A percentile compares a stretch with the other conserved stretches of the same genome.
Evolutionary conservation across 2,329 filamentous ascomycete species (phyloP).

Genomic region (Cercospora janseana): DNA sequence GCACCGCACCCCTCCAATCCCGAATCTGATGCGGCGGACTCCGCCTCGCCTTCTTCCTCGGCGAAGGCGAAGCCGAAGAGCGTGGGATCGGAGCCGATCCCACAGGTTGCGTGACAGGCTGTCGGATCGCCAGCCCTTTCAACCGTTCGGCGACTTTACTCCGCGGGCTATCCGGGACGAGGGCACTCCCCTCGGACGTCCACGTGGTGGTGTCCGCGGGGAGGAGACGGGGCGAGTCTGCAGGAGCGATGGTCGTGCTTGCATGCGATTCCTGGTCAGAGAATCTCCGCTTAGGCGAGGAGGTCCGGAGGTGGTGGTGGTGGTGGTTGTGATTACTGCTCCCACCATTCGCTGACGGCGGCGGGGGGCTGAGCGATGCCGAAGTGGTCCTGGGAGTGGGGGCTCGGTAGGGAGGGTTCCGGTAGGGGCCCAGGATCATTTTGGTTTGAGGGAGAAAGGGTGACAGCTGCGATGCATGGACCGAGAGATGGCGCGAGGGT

Average conservation of each 20-base stretch:
- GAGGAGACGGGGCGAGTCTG: conserved; percentile 1
- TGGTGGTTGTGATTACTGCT: too few species aligned
- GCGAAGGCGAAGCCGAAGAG: conserved; percentile 14
- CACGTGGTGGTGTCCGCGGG: conserved; percentile 17
- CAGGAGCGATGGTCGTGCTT: neutral
- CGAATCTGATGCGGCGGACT: conserved; percentile 9
- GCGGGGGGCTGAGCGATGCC: conserved; percentile 20
- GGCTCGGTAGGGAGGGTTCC: conserved; percentile 30
- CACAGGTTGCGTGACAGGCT: neutral
- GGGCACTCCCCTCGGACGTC: neutral
- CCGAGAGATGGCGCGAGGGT: neutral
- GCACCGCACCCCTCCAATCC: conserved; percentile 6
- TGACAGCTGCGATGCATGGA: neutral
- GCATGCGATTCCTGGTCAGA: neutral
- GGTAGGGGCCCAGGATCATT: conserved; percentile 25
- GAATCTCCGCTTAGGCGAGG: conserved; percentile 30
- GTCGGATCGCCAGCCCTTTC: conserved; percentile 25
- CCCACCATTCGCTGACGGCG: too few species aligned
- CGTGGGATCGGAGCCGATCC: neutral
- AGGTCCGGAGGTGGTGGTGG: conserved; percentile 1
- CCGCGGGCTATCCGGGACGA: conserved; percentile 31
- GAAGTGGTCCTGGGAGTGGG: conserved; percentile 20
- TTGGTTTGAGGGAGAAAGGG: neutral
- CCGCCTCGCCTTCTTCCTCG: conserved; percentile 27
- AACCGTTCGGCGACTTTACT: conserved; percentile 33